phyloP scores from a whole-genome alignment of 2,329 filamentous ascomycete genomes.

The Stagonosporopsis cucurbitacearum region DNA sequence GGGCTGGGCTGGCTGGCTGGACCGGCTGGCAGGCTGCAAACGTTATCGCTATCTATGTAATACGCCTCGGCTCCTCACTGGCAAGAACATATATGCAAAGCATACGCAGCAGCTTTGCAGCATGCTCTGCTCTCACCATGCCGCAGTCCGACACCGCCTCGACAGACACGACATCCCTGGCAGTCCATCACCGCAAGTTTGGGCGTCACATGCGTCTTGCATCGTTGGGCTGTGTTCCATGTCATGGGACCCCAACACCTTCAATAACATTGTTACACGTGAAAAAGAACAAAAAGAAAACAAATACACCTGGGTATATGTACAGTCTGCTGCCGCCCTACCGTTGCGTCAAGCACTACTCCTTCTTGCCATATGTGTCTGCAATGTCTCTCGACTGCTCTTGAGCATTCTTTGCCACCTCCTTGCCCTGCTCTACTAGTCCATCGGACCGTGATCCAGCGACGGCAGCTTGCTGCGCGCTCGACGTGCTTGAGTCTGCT shows the following conservation, averaged over 20 bases:
- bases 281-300: constrained; percentile 3
- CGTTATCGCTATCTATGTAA: background rate
- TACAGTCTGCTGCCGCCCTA: constrained; percentile 23
- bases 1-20: background rate
- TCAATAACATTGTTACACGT: background rate
- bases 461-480: constrained; percentile 9
- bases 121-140: background rate
- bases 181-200: background rate
- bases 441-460: constrained; percentile 16
- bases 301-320: constrained; percentile 22
- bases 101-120: background rate
- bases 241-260: constrained; percentile 15
- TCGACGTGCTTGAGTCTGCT: constrained; percentile 10
- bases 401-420: constrained; percentile 16
- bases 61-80: background rate
- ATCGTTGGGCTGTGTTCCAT: constrained; percentile 11
- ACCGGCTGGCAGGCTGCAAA: background rate
- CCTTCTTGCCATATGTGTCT: constrained; percentile 13
- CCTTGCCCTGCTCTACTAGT: constrained; percentile 35
- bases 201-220: constrained; percentile 13
- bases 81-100: background rate
- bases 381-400: constrained; percentile 26
- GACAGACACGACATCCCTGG: background rate
- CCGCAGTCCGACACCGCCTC: background rate
- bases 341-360: background rate